Evolutionary conservation across 805 yeast genomes (phyloP).

Genomic region (Zygoascus bituminiphila): DNA sequence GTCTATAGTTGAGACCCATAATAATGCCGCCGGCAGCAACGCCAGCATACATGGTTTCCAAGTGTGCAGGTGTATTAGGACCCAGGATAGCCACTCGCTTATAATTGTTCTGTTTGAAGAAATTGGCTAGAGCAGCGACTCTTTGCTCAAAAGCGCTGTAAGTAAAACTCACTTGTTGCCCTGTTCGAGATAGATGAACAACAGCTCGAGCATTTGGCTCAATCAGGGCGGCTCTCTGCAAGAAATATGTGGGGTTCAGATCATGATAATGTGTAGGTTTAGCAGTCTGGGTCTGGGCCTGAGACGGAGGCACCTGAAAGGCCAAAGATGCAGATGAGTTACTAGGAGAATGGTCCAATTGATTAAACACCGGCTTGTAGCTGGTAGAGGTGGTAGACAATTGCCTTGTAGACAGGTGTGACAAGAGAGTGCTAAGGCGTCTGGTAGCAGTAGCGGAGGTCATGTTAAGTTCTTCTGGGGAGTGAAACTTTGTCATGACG

Average conservation of each 20-base stretch:
- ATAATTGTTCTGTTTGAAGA: constrained; percentile 19
- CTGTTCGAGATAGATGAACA: constrained; percentile 23
- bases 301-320: not conserved
- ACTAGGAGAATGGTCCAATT: not conserved
- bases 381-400: not conserved
- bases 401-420: not conserved
- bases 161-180: constrained; percentile 16
- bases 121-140: constrained; percentile 26
- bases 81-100: constrained; percentile 26
- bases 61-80: constrained; percentile 31
- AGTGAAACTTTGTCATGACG: not conserved
- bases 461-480: not conserved
- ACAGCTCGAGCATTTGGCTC: constrained; percentile 30
- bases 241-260: constrained; percentile 29
- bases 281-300: not conserved
- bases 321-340: not conserved
- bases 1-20: constrained; percentile 29
- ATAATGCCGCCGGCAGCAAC: constrained; percentile 28
- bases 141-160: constrained; percentile 25
- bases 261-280: constrained; percentile 22
- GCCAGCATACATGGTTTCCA: constrained; percentile 29
- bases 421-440: not conserved
- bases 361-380: not conserved
- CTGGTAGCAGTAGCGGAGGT: not conserved
- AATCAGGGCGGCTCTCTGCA: constrained; percentile 28